A percentile compares a stretch with the other conserved stretches of the same genome.
Conservation (phyloP, 1,284 basidiomycete species). For the Rhodotorula mucilaginosa region DNA sequence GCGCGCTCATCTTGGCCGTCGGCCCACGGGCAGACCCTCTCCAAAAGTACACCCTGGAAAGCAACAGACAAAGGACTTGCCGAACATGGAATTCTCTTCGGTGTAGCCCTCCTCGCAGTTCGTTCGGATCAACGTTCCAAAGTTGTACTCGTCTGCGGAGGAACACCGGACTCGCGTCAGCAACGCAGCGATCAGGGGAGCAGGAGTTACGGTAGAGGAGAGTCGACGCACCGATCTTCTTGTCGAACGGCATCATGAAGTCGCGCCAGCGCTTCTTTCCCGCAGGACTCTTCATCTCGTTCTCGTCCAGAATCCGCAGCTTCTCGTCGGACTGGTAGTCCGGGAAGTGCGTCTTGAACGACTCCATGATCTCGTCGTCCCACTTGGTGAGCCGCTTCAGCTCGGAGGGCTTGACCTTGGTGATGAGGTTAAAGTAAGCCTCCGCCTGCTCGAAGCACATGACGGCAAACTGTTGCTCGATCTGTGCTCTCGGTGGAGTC, state of each 20-base stretch:
- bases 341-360: constrained; percentile 76
- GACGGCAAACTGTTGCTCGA: constrained; percentile 98
- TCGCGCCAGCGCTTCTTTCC: constrained; percentile 90
- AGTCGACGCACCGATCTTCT: constrained; percentile 49
- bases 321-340: constrained; percentile 64
- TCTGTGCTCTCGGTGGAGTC: constrained; percentile 54
- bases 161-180: constrained; percentile 47
- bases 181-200: constrained; percentile 49
- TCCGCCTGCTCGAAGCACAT: constrained; percentile 94
- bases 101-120: constrained; percentile 80
- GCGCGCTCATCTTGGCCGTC: too few relatives aligned
- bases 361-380: constrained; percentile 86
- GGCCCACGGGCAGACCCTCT: too few relatives aligned
- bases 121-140: constrained; percentile 88
- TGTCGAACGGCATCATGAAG: constrained; percentile 75
- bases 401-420: constrained; percentile 71
- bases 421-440: constrained; percentile 93
- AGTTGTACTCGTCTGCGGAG: constrained; percentile 81
- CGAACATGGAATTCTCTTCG: constrained; percentile 92
- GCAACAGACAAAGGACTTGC: constrained; percentile 50
- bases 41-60: neutral
- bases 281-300: constrained; percentile 87
- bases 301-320: constrained; percentile 76
- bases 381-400: constrained; percentile 74
- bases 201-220: constrained; percentile 47